Evolutionary conservation across 2,329 filamentous ascomycete species (phyloP).

Genomic region (Talaromyces pinophilus): DNA sequence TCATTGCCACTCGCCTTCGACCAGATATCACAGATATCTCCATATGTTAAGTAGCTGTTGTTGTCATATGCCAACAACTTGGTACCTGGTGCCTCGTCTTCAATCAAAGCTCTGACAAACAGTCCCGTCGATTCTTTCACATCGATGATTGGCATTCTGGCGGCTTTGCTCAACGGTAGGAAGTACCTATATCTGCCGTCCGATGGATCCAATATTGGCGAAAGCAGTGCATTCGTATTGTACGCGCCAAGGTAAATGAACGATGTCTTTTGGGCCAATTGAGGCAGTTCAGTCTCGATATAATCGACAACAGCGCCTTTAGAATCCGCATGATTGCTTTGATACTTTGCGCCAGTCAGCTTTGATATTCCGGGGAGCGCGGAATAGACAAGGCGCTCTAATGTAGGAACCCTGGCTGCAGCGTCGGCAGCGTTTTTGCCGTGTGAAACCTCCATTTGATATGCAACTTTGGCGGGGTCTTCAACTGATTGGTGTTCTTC

Average conservation of each 20-base stretch:
- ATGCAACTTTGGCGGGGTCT: not conserved
- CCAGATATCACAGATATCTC: not conserved
- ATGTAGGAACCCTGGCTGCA: slow-evolving; percentile 27
- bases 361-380: slow-evolving; percentile 52
- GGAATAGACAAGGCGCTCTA: slow-evolving; percentile 55
- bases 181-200: not conserved
- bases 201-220: not conserved
- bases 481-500: not conserved
- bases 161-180: not conserved
- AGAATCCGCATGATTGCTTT: not conserved
- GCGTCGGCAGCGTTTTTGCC: not conserved
- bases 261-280: not conserved
- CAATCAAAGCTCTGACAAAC: not conserved
- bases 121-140: not conserved
- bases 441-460: not conserved
- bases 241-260: not conserved
- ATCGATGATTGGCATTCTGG: not conserved
- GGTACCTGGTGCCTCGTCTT: not conserved
- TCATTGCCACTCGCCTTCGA: not conserved
- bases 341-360: not conserved
- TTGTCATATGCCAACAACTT: not conserved
- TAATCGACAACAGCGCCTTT: not conserved
- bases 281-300: not conserved
- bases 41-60: not conserved
- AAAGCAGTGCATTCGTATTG: not conserved